Evolutionary conservation across 2,329 filamentous ascomycete genomes (phyloP).

Genomic region (Pseudogymnoascus sp.): DNA sequence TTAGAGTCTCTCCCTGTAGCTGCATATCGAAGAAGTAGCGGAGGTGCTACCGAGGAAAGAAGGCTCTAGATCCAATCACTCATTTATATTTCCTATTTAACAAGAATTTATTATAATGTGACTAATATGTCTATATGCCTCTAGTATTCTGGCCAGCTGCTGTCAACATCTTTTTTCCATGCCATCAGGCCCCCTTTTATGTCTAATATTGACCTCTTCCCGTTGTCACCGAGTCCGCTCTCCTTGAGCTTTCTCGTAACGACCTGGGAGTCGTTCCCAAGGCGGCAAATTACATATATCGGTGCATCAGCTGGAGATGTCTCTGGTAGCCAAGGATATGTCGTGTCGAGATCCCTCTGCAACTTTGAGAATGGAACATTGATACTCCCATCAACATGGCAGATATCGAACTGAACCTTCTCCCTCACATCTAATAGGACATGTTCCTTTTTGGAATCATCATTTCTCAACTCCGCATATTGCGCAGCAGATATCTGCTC

Average conservation of each 20-base stretch:
- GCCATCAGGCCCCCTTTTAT: conserved; percentile 65
- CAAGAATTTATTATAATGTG: background rate
- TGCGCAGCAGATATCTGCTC: conserved; percentile 63
- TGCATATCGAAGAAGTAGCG: conserved; percentile 5
- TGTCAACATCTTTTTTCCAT: conserved; percentile 66
- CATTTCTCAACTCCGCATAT: conserved; percentile 39
- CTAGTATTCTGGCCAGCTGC: conserved; percentile 50
- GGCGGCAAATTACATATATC: conserved; percentile 66
- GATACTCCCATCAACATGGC: conserved; percentile 66
- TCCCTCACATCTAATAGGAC: conserved; percentile 79
- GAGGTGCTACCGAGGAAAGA: conserved; percentile 5
- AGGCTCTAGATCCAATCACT: conserved; percentile 10
- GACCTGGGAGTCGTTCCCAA: conserved; percentile 74
- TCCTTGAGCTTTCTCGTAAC: conserved; percentile 61
- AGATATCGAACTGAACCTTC: conserved; percentile 76
- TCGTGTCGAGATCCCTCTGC: conserved; percentile 27
- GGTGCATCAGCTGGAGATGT: conserved; percentile 40
- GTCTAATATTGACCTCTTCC: conserved; percentile 58
- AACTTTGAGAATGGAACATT: conserved; percentile 64
- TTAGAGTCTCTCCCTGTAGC: conserved; percentile 11
- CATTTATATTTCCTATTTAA: conserved; percentile 7
- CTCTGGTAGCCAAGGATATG: conserved; percentile 35
- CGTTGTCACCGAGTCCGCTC: conserved; percentile 41
- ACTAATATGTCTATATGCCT: background rate
- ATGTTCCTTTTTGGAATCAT: conserved; percentile 33